Evolutionary conservation across 1,284 basidiomycete genomes (phyloP), one percentile per base, ranked within the genome.

Genomic region (Prillingera fragicola): DNA sequence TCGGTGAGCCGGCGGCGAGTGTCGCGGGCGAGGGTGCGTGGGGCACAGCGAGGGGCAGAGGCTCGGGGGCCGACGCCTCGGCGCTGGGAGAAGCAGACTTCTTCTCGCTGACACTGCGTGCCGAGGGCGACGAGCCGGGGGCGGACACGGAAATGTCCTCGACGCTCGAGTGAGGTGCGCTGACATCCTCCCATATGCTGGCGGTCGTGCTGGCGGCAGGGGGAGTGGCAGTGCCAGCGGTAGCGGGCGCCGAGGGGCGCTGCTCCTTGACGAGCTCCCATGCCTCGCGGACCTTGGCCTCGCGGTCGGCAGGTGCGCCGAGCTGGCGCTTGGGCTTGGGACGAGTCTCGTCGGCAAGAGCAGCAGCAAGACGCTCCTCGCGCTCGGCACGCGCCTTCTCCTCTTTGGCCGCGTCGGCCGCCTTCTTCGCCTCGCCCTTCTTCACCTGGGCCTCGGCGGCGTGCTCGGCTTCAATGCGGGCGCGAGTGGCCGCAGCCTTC

Each of bases 401-500:
- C 34, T 59, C 59, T 48, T 58, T 57, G 38, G 54, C 55, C 38
- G 57, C 50, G 22, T 50, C 53, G 28, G 40, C 53, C 8, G 41
- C 50, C 23, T 43, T 46, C 26, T 54, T 48, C 23, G 59, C 55
- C 38, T 59, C 45, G 28, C 58, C 55, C 38, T 59, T 45, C 7
- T 35, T 46, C n/a, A 49, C 51, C 33, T 43, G 52, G 21, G 47
- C 51, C 8, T 45, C 54, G 19, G 60, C 55, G 1, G 52, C 53
- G 19, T 45, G 50, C 41, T 68, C 62, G 10, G 58, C 74, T 62
- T 86, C 85, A 80, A 85, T 85, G 46, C 77, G 73, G 33, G 77
- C 76, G n/a, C 85, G 80, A 60, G 82, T 80, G 47, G 75, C 77
- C 68, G 84, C 82, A 8, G 85, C 84, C 63, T 83, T 86, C 56